Conservation (phyloP, 805 yeast genomes). For the Candida silvicultrix region DNA sequence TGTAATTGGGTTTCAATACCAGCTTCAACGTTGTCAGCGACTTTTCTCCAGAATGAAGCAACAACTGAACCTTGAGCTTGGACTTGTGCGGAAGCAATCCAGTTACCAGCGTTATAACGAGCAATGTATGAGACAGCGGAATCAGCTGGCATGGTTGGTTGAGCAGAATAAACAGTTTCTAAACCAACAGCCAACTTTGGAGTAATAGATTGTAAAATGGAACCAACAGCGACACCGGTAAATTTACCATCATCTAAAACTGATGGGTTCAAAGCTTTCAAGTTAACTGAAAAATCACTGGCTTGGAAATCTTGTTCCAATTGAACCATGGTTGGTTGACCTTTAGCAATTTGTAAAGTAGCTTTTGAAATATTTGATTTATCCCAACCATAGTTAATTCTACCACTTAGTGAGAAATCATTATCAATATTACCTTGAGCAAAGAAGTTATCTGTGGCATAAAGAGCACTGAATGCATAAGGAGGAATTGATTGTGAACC, state of each 20-base stretch:
- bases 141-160: constrained; percentile 78
- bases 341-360: constrained; percentile 80
- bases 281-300: constrained; percentile 77
- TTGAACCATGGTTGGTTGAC: constrained; percentile 91
- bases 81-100: constrained; percentile 92
- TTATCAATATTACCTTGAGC: constrained; percentile 90
- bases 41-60: constrained; percentile 91
- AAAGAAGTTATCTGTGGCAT: constrained; percentile 78
- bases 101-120: constrained; percentile 80
- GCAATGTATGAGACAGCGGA: constrained; percentile 86
- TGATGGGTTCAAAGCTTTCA: constrained; percentile 89
- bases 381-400: constrained; percentile 89
- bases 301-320: constrained; percentile 95
- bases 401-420: constrained; percentile 78
- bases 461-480: constrained; percentile 85
- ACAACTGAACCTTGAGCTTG: constrained; percentile 88
- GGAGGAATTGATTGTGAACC: constrained; percentile 85
- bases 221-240: constrained; percentile 89
- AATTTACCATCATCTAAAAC: constrained; percentile 59
- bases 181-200: constrained; percentile 82
- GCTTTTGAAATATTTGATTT: constrained; percentile 71
- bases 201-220: constrained; percentile 84
- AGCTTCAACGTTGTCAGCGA: constrained; percentile 89
- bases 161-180: constrained; percentile 82
- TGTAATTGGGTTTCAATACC: constrained; percentile 84